These are phyloP conservation scores for Cryphonectria naterciae DNA, from an alignment of 2,329 filamentous ascomycete species.

Conservation along the genomic window DNA sequence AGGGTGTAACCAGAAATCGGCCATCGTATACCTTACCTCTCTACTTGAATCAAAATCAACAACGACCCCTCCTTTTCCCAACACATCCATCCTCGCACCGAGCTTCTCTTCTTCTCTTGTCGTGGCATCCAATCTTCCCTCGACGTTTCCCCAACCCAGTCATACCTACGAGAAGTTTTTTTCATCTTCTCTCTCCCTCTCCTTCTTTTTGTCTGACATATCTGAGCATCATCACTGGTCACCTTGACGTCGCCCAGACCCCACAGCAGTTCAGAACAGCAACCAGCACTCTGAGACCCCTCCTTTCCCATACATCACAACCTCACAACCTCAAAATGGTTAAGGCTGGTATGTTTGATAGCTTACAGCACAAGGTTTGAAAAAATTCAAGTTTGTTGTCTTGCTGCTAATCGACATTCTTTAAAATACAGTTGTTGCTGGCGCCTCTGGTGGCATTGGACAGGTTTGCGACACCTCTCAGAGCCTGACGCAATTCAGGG, in stretches of 20 bases:
- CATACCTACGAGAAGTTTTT: background rate
- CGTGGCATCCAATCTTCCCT: background rate
- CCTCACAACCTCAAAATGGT: conserved; percentile 40
- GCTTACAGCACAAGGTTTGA: conserved; percentile 17
- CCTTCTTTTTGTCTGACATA: conserved; percentile 12
- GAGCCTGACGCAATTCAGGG: conserved; percentile 9
- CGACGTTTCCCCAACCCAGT: background rate
- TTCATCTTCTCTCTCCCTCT: conserved; percentile 4
- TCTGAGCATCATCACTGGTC: conserved; percentile 20
- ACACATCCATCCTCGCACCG: background rate
- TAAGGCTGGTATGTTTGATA: conserved; percentile 41
- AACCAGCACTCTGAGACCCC: conserved; percentile 31
- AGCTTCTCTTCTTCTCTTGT: background rate
- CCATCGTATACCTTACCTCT: background rate
- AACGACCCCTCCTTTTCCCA: conserved; percentile 20
- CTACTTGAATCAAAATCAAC: background rate
- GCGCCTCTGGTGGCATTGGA: conserved; percentile 97
- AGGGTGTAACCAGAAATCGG: conserved; percentile 24
- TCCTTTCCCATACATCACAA: conserved; percentile 32
- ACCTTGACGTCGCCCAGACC: conserved; percentile 19
- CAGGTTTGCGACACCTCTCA: conserved; percentile 64
- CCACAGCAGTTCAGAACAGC: conserved; percentile 21
- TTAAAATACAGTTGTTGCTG: conserved; percentile 71
- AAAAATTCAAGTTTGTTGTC: conserved; percentile 29
- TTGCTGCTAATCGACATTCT: conserved; percentile 15